Evolutionary conservation across 164 flowering plant species (phyloP), one percentile per base, ranked within the genome.

Genomic region (Berberis vulgaris): DNA sequence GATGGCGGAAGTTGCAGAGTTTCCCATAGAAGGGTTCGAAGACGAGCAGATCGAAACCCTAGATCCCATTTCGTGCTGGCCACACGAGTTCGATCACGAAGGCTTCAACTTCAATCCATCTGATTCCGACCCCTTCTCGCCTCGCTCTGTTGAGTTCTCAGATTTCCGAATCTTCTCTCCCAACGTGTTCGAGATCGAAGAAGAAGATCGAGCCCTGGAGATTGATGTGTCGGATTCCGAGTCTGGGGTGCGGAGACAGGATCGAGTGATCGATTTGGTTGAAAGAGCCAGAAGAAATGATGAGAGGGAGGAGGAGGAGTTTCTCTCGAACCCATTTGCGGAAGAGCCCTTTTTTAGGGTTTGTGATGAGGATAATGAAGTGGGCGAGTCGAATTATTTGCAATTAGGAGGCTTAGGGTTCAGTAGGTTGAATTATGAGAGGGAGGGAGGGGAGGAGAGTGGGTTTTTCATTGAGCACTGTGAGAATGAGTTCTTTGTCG

Each of bases 211-310:
- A 4, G 38, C n/a, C 13, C 5, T 54, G n/a, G 57, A 13, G 50
- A 60, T 7, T 3, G 63, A 59, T 41, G 57, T 43, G 0, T 78
- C 78, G 2, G 81, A 73, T 41, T 60, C 74, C 13, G 82, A 74
- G 47, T 75, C 81, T 4, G 50, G 50, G 50, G 50, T 47, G 5
- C 9, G 5, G 63, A 67, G 50, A 47, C 67, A 41, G 56, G 62
- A 47, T 66, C 61, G 42, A 82, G 78, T 70, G 60, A 73, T 45
- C 78, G 82, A 83, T 73, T 65, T 87, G 72, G 79, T 84, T 40
- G 84, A 84, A 40, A 81, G 81, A 13, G 76, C 81, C 2, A 70
- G 73, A 55, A 72, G 75, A 4, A 67, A 67, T 53, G 69, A 9
- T 41, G 45, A 3, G 8, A 13, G 39, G 6, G 39, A 54, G 12